These are phyloP conservation scores for Tilletia indica DNA, from an alignment of 1,284 basidiomycete species.

Conservation along the genomic window DNA sequence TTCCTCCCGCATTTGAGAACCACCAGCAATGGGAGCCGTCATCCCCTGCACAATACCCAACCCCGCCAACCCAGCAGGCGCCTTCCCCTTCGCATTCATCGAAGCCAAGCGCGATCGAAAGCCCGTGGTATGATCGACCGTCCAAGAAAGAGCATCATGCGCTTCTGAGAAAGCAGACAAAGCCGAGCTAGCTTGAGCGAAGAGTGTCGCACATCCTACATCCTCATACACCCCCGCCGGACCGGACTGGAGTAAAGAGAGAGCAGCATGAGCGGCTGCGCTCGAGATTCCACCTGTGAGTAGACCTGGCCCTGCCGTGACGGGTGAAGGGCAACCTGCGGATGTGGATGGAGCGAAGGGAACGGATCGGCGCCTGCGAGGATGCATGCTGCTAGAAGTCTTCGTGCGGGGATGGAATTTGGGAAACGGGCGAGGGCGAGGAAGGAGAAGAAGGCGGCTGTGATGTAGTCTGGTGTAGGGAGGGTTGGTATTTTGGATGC, in stretches of 20 bases:
- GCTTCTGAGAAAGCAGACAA: conserved; percentile 43
- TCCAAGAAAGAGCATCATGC: conserved; percentile 34
- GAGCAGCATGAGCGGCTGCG: conserved; percentile 41
- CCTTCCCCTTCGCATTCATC: conserved; percentile 27
- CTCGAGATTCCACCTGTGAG: conserved; percentile 30
- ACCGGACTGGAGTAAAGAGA: conserved; percentile 47
- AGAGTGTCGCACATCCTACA: conserved; percentile 40
- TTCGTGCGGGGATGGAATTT: conserved; percentile 32
- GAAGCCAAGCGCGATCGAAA: background rate
- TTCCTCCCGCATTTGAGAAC: background rate
- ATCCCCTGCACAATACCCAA: background rate
- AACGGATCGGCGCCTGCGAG: conserved; percentile 43
- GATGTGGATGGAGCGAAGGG: conserved; percentile 41
- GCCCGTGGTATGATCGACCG: conserved; percentile 3
- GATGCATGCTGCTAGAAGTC: conserved; percentile 38
- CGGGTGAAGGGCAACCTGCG: conserved; percentile 26
- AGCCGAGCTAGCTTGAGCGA: conserved; percentile 39
- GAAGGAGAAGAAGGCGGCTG: conserved; percentile 45
- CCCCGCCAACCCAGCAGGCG: background rate
- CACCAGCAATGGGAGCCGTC: background rate
- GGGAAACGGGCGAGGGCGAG: conserved; percentile 40
- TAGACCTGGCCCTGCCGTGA: conserved; percentile 29
- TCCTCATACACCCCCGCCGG: conserved; percentile 38
- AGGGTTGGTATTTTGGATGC: conserved; percentile 7
- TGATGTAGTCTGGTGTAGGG: conserved; percentile 26